Evolutionary conservation across 306 rosid species (phyloP).

Genomic region (Rubus idaeus): DNA sequence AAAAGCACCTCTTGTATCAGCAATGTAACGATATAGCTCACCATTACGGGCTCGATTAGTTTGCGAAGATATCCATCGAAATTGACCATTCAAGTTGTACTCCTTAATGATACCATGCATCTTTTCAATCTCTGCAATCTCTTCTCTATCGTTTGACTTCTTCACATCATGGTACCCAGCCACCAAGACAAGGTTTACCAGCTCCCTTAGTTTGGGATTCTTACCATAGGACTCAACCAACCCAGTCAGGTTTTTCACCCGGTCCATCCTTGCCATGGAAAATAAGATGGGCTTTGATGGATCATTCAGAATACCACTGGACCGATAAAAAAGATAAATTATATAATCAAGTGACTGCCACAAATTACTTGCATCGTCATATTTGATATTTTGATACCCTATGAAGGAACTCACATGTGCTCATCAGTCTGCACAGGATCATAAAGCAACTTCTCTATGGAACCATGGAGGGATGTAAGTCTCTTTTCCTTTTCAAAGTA

Average conservation of each 20-base stretch:
- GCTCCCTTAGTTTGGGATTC: slow-evolving; percentile 69
- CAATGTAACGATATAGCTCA: slow-evolving; percentile 87
- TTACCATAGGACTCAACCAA: slow-evolving; percentile 81
- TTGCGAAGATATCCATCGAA: slow-evolving; percentile 88
- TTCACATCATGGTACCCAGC: slow-evolving; percentile 80
- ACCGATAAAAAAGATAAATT: slow-evolving; percentile 27
- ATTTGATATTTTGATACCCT: not conserved
- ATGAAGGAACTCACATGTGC: slow-evolving; percentile 54
- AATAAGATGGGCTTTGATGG: slow-evolving; percentile 81
- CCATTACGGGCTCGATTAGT: slow-evolving; percentile 90
- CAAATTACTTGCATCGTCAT: not conserved
- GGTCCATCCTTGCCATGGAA: slow-evolving; percentile 89
- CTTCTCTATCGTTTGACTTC: slow-evolving; percentile 86
- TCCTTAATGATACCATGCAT: slow-evolving; percentile 68
- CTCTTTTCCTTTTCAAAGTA: slow-evolving; percentile 71
- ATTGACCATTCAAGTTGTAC: slow-evolving; percentile 61
- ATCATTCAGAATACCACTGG: slow-evolving; percentile 69
- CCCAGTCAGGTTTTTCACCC: slow-evolving; percentile 77
- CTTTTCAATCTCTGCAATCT: slow-evolving; percentile 87
- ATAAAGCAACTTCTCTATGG: slow-evolving; percentile 70
- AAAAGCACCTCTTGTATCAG: slow-evolving; percentile 85
- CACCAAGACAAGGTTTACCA: slow-evolving; percentile 78
- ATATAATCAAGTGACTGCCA: slow-evolving; percentile 8
- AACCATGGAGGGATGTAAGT: slow-evolving; percentile 74
- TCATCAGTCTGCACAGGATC: slow-evolving; percentile 66